A percentile compares a stretch with the other conserved stretches of the same genome.
phyloP scores from a whole-genome alignment of 495 filamentous ascomycete genomes.

The Tuber microsphaerosporum region DNA sequence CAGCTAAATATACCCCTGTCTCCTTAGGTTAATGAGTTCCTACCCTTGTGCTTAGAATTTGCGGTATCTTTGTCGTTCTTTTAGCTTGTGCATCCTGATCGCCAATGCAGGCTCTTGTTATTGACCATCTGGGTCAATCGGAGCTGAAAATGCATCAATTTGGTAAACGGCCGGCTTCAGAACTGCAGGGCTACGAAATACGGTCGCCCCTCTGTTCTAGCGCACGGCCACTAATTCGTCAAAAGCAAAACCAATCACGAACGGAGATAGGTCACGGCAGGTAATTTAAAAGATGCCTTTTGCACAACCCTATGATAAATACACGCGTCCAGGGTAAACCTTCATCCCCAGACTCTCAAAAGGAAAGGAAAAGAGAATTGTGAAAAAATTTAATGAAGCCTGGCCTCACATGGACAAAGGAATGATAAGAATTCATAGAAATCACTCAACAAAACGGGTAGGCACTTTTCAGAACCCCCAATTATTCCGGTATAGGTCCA shows the following conservation, averaged over 20 bases:
- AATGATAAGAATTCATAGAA: not conserved
- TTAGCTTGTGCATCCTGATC: not conserved
- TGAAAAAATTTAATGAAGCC: not conserved
- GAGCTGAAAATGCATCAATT: not conserved
- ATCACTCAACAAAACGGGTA: not conserved
- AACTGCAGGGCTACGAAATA: not conserved
- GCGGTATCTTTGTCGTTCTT: not conserved
- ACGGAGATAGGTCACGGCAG: not conserved
- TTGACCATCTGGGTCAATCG: not conserved
- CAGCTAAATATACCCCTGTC: too few relatives aligned
- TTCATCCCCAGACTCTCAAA: not conserved
- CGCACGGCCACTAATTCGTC: not conserved
- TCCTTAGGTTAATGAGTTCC: too few relatives aligned
- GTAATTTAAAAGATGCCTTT: not conserved
- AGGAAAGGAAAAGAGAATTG: slow-evolving; percentile 6
- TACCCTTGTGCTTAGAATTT: too few relatives aligned
- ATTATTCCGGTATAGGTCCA: slow-evolving; percentile 27
- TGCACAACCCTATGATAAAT: not conserved
- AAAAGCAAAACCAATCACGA: not conserved
- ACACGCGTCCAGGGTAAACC: not conserved
- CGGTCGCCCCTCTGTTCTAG: not conserved
- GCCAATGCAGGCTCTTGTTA: not conserved
- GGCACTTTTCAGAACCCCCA: not conserved
- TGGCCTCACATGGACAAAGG: not conserved
- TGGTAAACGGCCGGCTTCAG: not conserved